Percentiles rank a stretch among this genome's conserved stretches.
These are phyloP conservation scores for Podaxis sp. DNA, from an alignment of 768 basidiomycete species.

Conservation along the genomic window DNA sequence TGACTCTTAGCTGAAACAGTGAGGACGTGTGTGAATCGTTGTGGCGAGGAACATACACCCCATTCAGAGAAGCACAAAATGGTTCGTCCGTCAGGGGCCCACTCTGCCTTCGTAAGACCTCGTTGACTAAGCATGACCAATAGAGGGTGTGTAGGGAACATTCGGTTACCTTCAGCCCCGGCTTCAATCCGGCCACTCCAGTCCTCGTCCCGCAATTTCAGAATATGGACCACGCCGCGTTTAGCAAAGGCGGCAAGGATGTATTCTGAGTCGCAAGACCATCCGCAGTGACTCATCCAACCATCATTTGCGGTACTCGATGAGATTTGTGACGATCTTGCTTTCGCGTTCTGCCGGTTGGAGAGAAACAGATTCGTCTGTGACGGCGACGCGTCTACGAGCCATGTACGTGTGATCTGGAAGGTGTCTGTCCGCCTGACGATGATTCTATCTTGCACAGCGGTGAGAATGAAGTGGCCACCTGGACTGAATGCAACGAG, in stretches of 20 bases:
- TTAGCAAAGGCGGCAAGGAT: conserved; percentile 80
- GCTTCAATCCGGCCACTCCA: conserved; percentile 79
- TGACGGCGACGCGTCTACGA: conserved; percentile 54
- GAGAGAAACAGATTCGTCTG: conserved; percentile 44
- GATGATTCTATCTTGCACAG: conserved; percentile 75
- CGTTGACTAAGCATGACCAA: conserved; percentile 13
- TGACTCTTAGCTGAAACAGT: conserved; percentile 67
- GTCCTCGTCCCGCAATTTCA: conserved; percentile 75
- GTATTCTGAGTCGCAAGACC: conserved; percentile 89
- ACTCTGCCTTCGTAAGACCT: conserved; percentile 84
- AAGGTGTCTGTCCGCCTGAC: conserved; percentile 83
- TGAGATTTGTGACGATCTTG: conserved; percentile 22
- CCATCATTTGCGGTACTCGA: conserved; percentile 26
- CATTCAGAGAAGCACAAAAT: conserved; percentile 91
- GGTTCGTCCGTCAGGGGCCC: conserved; percentile 83
- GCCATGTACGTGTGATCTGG: conserved; percentile 80
- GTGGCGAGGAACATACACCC: conserved; percentile 64
- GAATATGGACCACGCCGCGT: conserved; percentile 67
- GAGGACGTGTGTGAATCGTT: not conserved
- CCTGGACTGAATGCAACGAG: conserved; percentile 85
- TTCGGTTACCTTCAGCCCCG: conserved; percentile 61
- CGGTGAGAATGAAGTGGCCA: conserved; percentile 81
- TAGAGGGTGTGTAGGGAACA: not conserved
- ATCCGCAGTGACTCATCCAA: conserved; percentile 73
- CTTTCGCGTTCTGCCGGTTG: conserved; percentile 31